Base-by-base conservation (phyloP, 305 asterid genomes). In the Fraxinus greggii region DNA sequence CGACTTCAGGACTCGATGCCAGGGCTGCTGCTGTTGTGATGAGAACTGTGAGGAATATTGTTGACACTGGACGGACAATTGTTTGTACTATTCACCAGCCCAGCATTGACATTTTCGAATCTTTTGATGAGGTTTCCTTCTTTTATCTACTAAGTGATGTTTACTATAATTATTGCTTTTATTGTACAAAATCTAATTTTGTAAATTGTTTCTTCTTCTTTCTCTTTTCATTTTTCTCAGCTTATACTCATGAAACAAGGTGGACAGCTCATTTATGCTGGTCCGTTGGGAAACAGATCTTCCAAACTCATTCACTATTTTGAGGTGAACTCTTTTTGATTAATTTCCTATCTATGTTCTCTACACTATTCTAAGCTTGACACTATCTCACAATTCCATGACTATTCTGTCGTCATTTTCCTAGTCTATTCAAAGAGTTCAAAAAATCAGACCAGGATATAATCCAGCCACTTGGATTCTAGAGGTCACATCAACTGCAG, bases 71-170 rank as follows among this genome's bases (percentile, higher is more conserved):
- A 24, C 88, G 97, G 36, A 92, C 97, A 45, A 92, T 92, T 26
- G 97, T 91, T 81, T 92, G 97, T 90, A 92, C 97, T 29, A 92
- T 92, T 87, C 97, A 92, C 84, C 97, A 92, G 84, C 97, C 97
- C n/a, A 91, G 97, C 86, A 91, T 90, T 21, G 95, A 92, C 78
- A 92, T 92, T 61, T 92, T 92, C 21, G 97, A 92, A 89, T 91
- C 97, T 7, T 92, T 92, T 78, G 95, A 92, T 63, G 94, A 92
- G 97, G 97, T 92, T 80, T 67, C 76, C 31, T 83, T 56, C 65
- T 63, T 51, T 42, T 21, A 7, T 12, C 77, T 7, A 15, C 31
- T 7, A 32, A 36, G 5, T 73, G 33, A 51, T 63, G 72, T 63
- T 26, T 42, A 17, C 63, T 4, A 10, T 4, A 76, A 0, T 76